A percentile compares a stretch with the other conserved stretches of the same genome.
phyloP scores from a whole-genome alignment of 768 basidiomycete genomes.

The Pleurotus ostreatus region DNA sequence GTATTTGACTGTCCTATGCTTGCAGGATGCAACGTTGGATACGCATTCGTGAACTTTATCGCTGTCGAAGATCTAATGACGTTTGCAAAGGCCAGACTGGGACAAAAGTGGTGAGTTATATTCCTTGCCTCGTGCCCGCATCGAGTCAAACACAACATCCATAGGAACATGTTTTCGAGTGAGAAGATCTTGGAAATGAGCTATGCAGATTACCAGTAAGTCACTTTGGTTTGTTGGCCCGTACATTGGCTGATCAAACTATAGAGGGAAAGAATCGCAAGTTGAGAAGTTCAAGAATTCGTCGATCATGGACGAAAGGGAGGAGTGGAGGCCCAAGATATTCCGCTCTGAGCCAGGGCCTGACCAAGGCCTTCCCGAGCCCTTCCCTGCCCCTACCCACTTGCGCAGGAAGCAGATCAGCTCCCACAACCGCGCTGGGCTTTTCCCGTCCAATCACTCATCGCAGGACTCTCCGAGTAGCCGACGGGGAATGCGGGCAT shows the following conservation, averaged over 20 bases:
- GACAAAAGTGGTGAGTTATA: constrained; percentile 74
- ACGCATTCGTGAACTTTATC: constrained; percentile 91
- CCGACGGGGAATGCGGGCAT: not conserved
- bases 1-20: not conserved
- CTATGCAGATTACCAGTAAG: constrained; percentile 90
- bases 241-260: not conserved
- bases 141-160: constrained; percentile 8
- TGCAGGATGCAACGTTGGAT: constrained; percentile 72
- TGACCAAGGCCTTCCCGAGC: constrained; percentile 70
- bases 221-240: constrained; percentile 10
- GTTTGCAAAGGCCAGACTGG: constrained; percentile 72
- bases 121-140: not conserved
- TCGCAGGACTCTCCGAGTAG: not conserved
- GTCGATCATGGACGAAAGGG: constrained; percentile 82
- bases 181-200: constrained; percentile 90
- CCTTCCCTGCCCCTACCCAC: constrained; percentile 81
- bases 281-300: constrained; percentile 93
- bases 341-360: constrained; percentile 72
- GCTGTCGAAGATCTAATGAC: constrained; percentile 67
- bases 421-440: constrained; percentile 68
- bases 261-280: constrained; percentile 83
- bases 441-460: constrained; percentile 36
- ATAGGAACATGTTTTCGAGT: constrained; percentile 88
- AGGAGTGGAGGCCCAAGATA: constrained; percentile 81
- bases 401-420: constrained; percentile 80